Base-by-base conservation (phyloP, 192 early-diverging fungal genomes). In the Phycomyces blakesleeanus region DNA sequence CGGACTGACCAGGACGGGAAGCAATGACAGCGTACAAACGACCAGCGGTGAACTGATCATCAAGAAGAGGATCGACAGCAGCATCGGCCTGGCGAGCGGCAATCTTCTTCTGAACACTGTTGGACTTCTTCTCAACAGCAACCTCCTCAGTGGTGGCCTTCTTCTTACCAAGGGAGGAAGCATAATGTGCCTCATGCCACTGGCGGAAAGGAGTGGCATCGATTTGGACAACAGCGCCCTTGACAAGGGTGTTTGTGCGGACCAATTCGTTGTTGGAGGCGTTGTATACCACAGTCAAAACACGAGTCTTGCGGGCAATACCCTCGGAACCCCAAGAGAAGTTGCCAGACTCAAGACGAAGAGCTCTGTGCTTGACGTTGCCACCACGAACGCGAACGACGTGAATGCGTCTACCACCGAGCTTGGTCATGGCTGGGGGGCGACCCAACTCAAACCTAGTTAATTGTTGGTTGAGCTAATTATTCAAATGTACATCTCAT, bases 261-360 rank as follows among this genome's bases (percentile, higher is more conserved):
- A 98, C 97, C 73, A 98, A 86, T 85, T 98, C 97, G 91, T 98
- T 98, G 93, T 98, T 98, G 81, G 97, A 94, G 67, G 97, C 88
- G 83, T 98, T 98, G 91, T 98, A 98, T 64, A 91, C 90, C 71
- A 98, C 97, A 56, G 82, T 78, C 73, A 97, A 82, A 69, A 95
- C 89, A 88, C 97, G 92, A 70, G 93, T 90, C 90, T 96, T 97
- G 84, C 90, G 91, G 71, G 97, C 91, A 81, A 89, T 77, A 58
- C 91, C 77, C 83, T 98, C 93, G 25, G 95, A 95, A 73, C 89
- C 95, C 97, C 97, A 98, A 51, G 93, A 91, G 82, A 94, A 98
- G 82, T 96, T 98, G 69, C 95, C 95, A 67, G 85, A 21, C 69
- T 98, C 97, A 54, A 98, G 87, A 77, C 97, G 93, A 78, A 98